Base-by-base conservation (phyloP, 352 stramenopile species). In the Elongisporangium prolatum region DNA sequence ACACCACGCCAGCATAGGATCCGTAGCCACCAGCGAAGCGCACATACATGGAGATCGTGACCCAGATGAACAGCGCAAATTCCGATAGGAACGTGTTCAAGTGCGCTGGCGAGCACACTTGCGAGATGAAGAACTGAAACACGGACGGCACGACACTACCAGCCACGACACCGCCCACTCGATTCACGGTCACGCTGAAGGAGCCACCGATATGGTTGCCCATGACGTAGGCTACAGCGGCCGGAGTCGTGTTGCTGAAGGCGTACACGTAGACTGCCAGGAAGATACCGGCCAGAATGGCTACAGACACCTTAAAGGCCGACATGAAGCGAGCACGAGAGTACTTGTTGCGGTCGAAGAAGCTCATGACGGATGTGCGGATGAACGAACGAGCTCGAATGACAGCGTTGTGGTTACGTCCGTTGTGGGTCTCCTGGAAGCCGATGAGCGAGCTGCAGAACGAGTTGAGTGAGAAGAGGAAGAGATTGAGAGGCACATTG, bases 401-500 rank as follows among this genome's bases (percentile, higher is more conserved):
- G 21, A 59, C 59, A 20, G 63, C 67, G 24, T 68, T 59, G 56
- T 87, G 81, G 48, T 76, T 65, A 58, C 87, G 90, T 21, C 68
- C 64, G 63, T 90, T 91, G 68, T 88, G 77, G 0, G 34, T 68
- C 21, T 77, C 69, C 65, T 89, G 73, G 57, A 86, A 93, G 49
- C 85, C 73, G 28, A 91, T 78, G 16, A 93, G 48, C 3, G 81
- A 91, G 47, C 76, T 80, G 65, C 84, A 94, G 48, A 92, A 89
- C 24, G 84, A 92, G 62, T 94, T 85, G 48, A 94, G 71, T 24
- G 84, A 91, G 56, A 91, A 93, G 3, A 91, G 61, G 59, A 93
- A 93, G 17, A 93, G 60, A 56, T 91, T 91, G 14, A 93, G 67
- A 7, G 84, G 81, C 0, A 91, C 75, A 50, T 93, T 93, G n/a